Evolutionary conservation across 2,329 filamentous ascomycete genomes (phyloP), one percentile per base, ranked within the genome.

Genomic region (Pseudocercospora musae): DNA sequence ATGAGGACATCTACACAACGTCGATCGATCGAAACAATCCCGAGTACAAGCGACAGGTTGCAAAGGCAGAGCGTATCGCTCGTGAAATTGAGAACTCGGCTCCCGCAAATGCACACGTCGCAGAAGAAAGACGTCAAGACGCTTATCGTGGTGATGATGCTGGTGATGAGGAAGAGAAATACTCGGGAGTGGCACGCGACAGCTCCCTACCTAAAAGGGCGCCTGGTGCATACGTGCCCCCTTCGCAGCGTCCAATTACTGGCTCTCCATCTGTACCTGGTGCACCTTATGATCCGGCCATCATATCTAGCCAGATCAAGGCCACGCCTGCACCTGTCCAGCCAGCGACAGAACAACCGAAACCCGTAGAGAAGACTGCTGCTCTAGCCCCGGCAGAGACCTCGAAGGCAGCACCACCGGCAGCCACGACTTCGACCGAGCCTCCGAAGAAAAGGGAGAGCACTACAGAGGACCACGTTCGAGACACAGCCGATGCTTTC

Each of bases 1-100:
- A 98, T 72, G 95, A 98, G 78, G 92, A 91, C 70, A 87, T 95
- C 48, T 99, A 99, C 79, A 99, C 95, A 1, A 99, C 95, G 9
- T 80, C 86, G 44, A 96, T 99, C 72, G 87, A 99, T 77, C 91
- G 88, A 72, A 90, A 78, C 66, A 88, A 96, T 70, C 93, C 95
- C 0, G 83, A 89, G 58, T 97, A 96, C 77, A 88, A 86, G 66
- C 87, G 91, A 75, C 86, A 89, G 67, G 83, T 90, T 70, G 92
- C 90, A 3, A 85, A 88, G 37, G 95, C 93, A 1, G 92, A 93
- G 21, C 88, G 84, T 68, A 90, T 94, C 72, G 95, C 92, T 21
- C 87, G 90, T 63, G 94, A 98, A 76, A 99, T 99, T 70, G 92
- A 97, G 77, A 82, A 85, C 50, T 90, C 87, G 66, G 81, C 83